Evolutionary conservation across 352 stramenopile species (phyloP).

Genomic region (Phytopythium oedochilum): DNA sequence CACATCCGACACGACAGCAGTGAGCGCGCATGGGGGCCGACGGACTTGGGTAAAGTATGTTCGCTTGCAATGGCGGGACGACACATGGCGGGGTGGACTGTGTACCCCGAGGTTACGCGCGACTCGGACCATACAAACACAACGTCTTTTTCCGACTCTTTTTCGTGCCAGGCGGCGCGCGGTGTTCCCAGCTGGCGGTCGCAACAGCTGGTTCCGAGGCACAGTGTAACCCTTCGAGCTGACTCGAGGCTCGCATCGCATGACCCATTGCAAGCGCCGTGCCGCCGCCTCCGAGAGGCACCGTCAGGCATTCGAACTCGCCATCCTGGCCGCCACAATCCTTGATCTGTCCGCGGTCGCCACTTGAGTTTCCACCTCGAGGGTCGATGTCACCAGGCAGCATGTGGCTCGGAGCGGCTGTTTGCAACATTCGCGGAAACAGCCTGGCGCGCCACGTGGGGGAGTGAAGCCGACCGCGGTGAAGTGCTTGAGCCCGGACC

Average conservation of each 20-base stretch:
- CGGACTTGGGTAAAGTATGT: background rate
- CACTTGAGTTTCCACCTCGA: background rate
- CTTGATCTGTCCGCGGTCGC: background rate
- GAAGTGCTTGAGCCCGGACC: background rate
- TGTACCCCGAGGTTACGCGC: background rate
- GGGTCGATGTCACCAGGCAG: background rate
- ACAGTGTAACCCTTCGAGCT: background rate
- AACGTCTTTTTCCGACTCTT: constrained; percentile 3
- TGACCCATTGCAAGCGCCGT: too few relatives aligned
- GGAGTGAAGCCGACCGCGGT: background rate
- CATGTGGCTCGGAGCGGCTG: background rate
- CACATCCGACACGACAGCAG: background rate
- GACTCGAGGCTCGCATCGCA: background rate
- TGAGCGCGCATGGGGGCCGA: background rate
- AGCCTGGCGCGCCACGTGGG: background rate
- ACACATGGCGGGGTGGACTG: background rate
- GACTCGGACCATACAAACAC: background rate
- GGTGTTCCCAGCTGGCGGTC: background rate
- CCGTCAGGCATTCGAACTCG: too few relatives aligned
- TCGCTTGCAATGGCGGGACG: background rate
- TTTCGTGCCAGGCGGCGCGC: background rate
- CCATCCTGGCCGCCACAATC: background rate
- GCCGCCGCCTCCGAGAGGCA: too few relatives aligned
- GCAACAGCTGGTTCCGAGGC: background rate
- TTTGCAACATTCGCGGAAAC: background rate